These are phyloP conservation scores for Stereocaulon alpinum DNA, from an alignment of 495 filamentous ascomycete genomes.

Conservation along the genomic window DNA sequence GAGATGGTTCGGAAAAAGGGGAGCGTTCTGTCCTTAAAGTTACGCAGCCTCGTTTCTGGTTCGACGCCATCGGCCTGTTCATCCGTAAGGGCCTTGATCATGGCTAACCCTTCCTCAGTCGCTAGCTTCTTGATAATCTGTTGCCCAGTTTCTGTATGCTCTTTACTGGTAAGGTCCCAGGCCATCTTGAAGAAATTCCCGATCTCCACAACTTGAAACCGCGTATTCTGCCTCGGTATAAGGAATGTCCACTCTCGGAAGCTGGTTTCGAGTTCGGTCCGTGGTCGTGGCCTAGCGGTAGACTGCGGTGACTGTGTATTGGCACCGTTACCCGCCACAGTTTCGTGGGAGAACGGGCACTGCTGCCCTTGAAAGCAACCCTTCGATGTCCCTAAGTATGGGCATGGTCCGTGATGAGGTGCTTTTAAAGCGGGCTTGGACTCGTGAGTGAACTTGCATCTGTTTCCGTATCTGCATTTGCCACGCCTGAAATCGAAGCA, in stretches of 20 bases:
- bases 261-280: slow-evolving; percentile 22
- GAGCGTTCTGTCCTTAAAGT: slow-evolving; percentile 33
- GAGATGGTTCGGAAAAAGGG: slow-evolving; percentile 45
- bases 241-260: slow-evolving; percentile 29
- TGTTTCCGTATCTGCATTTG: slow-evolving; percentile 15
- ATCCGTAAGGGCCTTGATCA: slow-evolving; percentile 24
- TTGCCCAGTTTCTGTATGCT: slow-evolving; percentile 12
- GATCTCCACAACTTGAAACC: slow-evolving; percentile 15
- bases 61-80: slow-evolving; percentile 16
- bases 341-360: slow-evolving; percentile 15
- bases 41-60: slow-evolving; percentile 18
- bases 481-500: slow-evolving; percentile 12
- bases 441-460: slow-evolving; percentile 16
- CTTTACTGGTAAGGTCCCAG: slow-evolving; percentile 12
- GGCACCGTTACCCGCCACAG: neutral
- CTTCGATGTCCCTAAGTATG: slow-evolving; percentile 13
- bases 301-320: slow-evolving; percentile 1
- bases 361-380: slow-evolving; percentile 16
- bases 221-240: slow-evolving; percentile 26
- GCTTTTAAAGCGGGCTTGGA: slow-evolving; percentile 10
- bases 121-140: slow-evolving; percentile 20
- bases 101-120: slow-evolving; percentile 15
- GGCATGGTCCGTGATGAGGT: slow-evolving; percentile 13
- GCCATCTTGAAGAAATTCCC: slow-evolving; percentile 17
- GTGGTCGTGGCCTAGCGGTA: neutral